Percentiles rank a stretch among this genome's conserved stretches.
These are phyloP conservation scores for Diplodia sapinea DNA, from an alignment of 2,329 filamentous ascomycete genomes.

Conservation along the genomic window DNA sequence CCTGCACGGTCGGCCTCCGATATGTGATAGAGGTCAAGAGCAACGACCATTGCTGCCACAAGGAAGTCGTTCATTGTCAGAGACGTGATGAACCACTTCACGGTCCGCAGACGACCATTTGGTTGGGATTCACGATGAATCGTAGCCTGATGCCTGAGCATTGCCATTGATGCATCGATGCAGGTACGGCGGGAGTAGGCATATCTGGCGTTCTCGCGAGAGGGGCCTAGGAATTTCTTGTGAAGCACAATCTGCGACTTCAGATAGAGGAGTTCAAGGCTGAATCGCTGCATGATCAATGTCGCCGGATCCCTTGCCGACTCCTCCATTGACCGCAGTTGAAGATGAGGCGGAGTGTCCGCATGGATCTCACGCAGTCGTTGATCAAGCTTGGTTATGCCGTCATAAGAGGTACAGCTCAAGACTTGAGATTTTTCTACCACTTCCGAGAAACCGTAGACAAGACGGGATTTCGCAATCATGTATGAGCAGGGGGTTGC, in stretches of 20 bases:
- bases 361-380: constrained; percentile 63
- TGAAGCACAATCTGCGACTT: constrained; percentile 91
- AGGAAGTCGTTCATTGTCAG: constrained; percentile 85
- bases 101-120: constrained; percentile 71
- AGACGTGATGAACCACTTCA: constrained; percentile 79
- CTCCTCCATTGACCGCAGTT: constrained; percentile 75
- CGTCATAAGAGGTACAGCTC: constrained; percentile 67
- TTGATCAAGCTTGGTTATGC: constrained; percentile 65
- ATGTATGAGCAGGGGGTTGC: constrained; percentile 79
- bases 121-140: constrained; percentile 76
- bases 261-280: constrained; percentile 82
- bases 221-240: constrained; percentile 80
- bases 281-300: constrained; percentile 80
- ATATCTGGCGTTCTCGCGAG: constrained; percentile 79
- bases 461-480: constrained; percentile 73
- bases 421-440: constrained; percentile 68
- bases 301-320: constrained; percentile 71
- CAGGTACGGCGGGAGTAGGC: constrained; percentile 82
- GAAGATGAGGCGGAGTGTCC: constrained; percentile 79
- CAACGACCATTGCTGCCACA: constrained; percentile 82
- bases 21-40: constrained; percentile 79
- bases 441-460: constrained; percentile 73
- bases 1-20: constrained; percentile 52
- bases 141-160: constrained; percentile 77
- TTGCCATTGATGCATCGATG: constrained; percentile 83